Evolutionary conservation across 2,329 filamentous ascomycete genomes (phyloP), one percentile per base, ranked within the genome.

Genomic region (Hysterium pulicare): DNA sequence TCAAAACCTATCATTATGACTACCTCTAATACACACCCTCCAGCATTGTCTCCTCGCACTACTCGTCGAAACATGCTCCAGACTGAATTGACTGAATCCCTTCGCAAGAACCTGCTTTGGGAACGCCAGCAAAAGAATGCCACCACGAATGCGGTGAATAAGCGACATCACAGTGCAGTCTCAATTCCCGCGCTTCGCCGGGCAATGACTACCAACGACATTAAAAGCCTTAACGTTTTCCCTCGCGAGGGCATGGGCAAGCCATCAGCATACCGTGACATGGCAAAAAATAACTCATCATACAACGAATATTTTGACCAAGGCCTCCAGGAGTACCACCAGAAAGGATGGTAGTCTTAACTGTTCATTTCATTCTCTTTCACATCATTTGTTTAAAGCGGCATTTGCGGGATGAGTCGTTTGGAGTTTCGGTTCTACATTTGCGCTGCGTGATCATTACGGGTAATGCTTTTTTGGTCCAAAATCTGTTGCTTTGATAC

Each of bases 31-130:
- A 73, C 73, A 5, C 81, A 86, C 51, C 85, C 87, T 42, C 81
- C 83, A 21, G 87, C 89, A 2, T 78, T 95, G 51, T 97, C 93
- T 4, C 93, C 93, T 3, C 82, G 90, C 44, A 96, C 91, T 0
- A 96, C 90, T 0, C 82, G 93, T 39, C 82, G 90, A 47, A 94
- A 96, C 68, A 98, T 98, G 93, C 78, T 98, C 43, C 86, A 88
- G 7, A 94, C 88, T 0, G 93, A 98, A 71, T 75, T 98, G 41
- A 96, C 91, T 2, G 90, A 95, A 64, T 95, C 89, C 17, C 82
- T 98, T 3, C 83, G 93, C 17, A 87, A 90, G 55, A 87, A 96
- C 57, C 82, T 98, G 13, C 79, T 97, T 13, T 95, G 89, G 87
- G 93, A 98, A 67, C 85, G 93, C 40, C 89, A 95, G 61, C 91